Percentiles rank a stretch among this genome's conserved stretches.
Evolutionary conservation across 2,329 filamentous ascomycete genomes (phyloP).

Genomic region (Pyricularia sp.): DNA sequence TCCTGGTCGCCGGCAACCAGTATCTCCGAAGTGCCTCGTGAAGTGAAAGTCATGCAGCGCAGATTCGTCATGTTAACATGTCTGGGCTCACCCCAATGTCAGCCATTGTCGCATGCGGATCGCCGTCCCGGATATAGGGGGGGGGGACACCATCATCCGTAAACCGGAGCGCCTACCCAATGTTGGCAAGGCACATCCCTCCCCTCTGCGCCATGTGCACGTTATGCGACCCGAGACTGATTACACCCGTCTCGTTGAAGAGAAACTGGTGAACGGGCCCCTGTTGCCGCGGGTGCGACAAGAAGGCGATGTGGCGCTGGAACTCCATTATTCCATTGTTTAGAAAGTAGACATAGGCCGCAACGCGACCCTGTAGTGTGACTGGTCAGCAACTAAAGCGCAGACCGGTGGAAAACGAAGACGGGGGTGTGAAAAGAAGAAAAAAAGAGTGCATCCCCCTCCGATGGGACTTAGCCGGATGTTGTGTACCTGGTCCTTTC

Average conservation of each 20-base stretch:
- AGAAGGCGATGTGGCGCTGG: slow-evolving; percentile 83
- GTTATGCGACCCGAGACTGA: slow-evolving; percentile 73
- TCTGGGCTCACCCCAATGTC: slow-evolving; percentile 26
- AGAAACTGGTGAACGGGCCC: slow-evolving; percentile 80
- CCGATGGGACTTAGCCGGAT: neutral
- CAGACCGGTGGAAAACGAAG: neutral
- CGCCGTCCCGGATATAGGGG: too few relatives aligned
- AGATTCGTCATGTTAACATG: slow-evolving; percentile 75
- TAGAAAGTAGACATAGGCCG: slow-evolving; percentile 58
- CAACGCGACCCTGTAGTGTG: slow-evolving; percentile 63
- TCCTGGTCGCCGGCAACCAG: slow-evolving; percentile 81
- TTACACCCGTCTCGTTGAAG: slow-evolving; percentile 82
- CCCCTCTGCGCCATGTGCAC: slow-evolving; percentile 68
- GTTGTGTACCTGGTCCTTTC: slow-evolving; percentile 68
- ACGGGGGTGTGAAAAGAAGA: too few relatives aligned
- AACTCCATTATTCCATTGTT: slow-evolving; percentile 55
- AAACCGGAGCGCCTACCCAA: slow-evolving; percentile 45
- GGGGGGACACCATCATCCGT: neutral
- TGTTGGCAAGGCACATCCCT: slow-evolving; percentile 12
- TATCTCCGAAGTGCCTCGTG: slow-evolving; percentile 73
- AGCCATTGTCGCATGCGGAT: neutral
- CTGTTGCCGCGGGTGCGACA: slow-evolving; percentile 63
- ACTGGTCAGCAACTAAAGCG: slow-evolving; percentile 1
- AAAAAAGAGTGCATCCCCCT: neutral
- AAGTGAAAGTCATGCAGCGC: slow-evolving; percentile 91